Conservation (phyloP, 371 early-diverging fungal genomes). For the Mucor irregularis region DNA sequence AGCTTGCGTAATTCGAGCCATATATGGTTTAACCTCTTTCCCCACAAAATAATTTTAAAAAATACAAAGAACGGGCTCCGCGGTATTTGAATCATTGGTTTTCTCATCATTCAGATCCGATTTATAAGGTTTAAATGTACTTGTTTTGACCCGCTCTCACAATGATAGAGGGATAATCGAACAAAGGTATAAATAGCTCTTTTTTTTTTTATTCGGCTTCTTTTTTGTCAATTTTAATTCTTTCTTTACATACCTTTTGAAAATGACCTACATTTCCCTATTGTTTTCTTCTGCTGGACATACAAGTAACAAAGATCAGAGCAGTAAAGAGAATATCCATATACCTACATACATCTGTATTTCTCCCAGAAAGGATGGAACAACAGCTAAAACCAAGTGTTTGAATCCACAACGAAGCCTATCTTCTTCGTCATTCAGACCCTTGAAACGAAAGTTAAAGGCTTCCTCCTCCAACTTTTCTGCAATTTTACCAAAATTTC, state of each 20-base stretch:
- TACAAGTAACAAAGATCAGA: neutral
- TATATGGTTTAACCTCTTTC: no score
- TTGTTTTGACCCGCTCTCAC: no score
- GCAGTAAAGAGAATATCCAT: no score
- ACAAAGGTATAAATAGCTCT: slow-evolving; percentile 1
- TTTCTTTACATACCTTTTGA: neutral
- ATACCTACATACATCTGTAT: slow-evolving; percentile 24
- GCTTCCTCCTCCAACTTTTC: slow-evolving; percentile 17
- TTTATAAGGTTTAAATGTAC: no score
- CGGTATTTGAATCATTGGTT: no score
- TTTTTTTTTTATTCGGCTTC: neutral
- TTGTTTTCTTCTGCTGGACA: slow-evolving; percentile 5
- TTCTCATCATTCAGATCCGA: no score
- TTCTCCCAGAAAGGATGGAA: slow-evolving; percentile 26
- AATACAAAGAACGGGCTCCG: no score
- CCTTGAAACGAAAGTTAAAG: slow-evolving; percentile 20
- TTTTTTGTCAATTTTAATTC: slow-evolving; percentile 1
- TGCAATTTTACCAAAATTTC: slow-evolving; percentile 20
- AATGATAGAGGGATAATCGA: no score
- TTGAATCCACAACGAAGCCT: slow-evolving; percentile 10
- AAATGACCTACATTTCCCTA: slow-evolving; percentile 8
- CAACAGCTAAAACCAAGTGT: slow-evolving; percentile 23
- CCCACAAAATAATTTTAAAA: no score
- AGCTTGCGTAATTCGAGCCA: no score
- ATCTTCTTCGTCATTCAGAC: slow-evolving; percentile 1